Evolutionary conservation across 768 basidiomycete genomes (phyloP), one percentile per base, ranked within the genome.

Genomic region (Amanita muscaria): DNA sequence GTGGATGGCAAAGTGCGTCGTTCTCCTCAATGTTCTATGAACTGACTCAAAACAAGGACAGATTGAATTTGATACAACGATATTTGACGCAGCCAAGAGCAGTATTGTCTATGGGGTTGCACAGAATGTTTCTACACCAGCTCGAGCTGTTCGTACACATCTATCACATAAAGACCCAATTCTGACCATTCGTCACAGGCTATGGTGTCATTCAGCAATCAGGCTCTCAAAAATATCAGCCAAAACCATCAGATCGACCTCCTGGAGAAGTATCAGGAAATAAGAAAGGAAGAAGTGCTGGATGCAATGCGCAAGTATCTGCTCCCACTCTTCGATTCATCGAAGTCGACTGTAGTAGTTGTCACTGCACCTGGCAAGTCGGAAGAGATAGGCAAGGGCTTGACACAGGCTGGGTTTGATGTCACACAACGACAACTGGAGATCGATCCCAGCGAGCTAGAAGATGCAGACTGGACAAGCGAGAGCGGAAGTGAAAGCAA

Each of bases 61-160:
- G 92, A 78, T 94, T 53, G 71, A 74, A 31, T 66, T 99, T 7
- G 85, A 90, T 30, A 74, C 81, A 42, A 83, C 86, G 1, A 79
- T 80, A 7, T 64, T 98, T 29, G 92, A 97, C 53, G 85, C 88
- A 0, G 89, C 92, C 4, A 91, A 94, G 68, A 92, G 88, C 51
- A 86, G 80, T 38, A 83, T 96, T 50, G 92, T 96, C 3, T 97
- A 81, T 55, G 71, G 72, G 6, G 83, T 92, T 8, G 79, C 92
- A 0, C 79, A 79, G 56, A 71, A 74, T 35, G 86, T 94, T 16
- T 83, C 91, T 15, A 94, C 90, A 3, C 79, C 88, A 22, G 76
- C 78, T n/a, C 76, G 83, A 53, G 94, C 94, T 33, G 93, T 92
- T 63, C 60, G 83, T 64, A 25, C 18, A 36, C 29, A 32, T 0